Percentiles rank a stretch among this genome's conserved stretches.
phyloP scores from a whole-genome alignment of 2,329 filamentous ascomycete species.

The Stromatinia cepivora region DNA sequence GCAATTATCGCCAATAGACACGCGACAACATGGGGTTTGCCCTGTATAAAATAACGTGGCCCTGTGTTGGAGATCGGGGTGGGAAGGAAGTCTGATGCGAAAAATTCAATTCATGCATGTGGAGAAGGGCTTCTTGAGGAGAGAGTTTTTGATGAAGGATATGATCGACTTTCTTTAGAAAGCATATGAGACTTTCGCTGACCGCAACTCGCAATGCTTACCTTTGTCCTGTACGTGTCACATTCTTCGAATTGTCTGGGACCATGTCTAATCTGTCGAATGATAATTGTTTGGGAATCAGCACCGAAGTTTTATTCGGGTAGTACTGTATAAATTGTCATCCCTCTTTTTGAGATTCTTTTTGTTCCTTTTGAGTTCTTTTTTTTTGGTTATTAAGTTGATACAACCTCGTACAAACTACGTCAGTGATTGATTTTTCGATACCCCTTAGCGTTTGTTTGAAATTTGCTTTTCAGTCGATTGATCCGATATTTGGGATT shows the following conservation, averaged over 20 bases:
- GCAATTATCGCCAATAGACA: slow-evolving; percentile 10
- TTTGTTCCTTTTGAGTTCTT: slow-evolving; percentile 1
- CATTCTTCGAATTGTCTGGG: neutral
- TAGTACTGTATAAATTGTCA: neutral
- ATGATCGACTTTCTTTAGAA: neutral
- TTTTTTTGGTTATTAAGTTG: neutral
- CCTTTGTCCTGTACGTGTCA: neutral
- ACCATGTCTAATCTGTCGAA: neutral
- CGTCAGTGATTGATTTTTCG: neutral
- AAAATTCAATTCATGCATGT: neutral
- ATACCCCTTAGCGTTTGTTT: neutral
- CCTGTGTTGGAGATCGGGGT: neutral
- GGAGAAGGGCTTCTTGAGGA: neutral
- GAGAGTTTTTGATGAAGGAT: neutral
- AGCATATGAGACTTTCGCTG: neutral
- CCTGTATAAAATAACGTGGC: neutral
- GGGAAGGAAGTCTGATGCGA: neutral
- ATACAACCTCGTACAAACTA: neutral
- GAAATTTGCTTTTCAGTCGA: neutral
- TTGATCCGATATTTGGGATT: neutral
- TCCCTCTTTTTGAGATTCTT: neutral
- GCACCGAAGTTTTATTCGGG: neutral
- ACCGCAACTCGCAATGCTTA: neutral
- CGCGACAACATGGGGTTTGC: neutral
- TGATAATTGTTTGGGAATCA: neutral